These are phyloP conservation scores for Musa troglodytarum DNA, from an alignment of 176 grass and related monocot genomes.

Conservation along the genomic window DNA sequence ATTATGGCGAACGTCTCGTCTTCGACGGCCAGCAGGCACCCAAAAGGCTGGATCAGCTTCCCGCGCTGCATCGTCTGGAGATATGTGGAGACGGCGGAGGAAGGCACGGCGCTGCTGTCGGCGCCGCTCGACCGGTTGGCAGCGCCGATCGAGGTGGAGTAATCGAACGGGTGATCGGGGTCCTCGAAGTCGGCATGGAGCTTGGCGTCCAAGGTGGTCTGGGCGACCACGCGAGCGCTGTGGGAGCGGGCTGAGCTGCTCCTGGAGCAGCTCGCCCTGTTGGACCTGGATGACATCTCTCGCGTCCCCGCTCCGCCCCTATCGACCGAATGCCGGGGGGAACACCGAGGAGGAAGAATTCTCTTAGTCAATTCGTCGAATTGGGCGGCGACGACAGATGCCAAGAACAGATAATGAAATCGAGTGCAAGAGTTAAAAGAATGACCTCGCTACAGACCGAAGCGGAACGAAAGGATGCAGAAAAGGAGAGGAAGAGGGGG, in stretches of 20 bases:
- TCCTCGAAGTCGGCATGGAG: slow-evolving; percentile 83
- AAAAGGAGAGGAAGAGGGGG: neutral
- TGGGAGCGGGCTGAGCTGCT: neutral
- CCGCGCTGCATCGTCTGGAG: slow-evolving; percentile 72
- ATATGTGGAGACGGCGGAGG: slow-evolving; percentile 51
- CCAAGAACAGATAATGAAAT: neutral
- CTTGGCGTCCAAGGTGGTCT: slow-evolving; percentile 17
- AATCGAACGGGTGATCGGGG: slow-evolving; percentile 57
- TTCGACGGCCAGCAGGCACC: slow-evolving; percentile 73
- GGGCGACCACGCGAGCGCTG: slow-evolving; percentile 6
- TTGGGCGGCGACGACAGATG: neutral
- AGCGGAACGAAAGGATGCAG: neutral
- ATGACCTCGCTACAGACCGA: neutral
- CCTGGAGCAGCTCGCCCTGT: slow-evolving; percentile 7
- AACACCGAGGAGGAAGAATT: neutral
- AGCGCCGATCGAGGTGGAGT: slow-evolving; percentile 54
- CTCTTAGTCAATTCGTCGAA: neutral
- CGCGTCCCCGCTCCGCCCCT: neutral
- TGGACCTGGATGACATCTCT: neutral
- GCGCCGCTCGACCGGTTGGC: slow-evolving; percentile 8
- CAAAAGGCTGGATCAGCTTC: slow-evolving; percentile 79
- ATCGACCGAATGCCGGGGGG: neutral
- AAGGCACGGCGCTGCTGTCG: slow-evolving; percentile 7
- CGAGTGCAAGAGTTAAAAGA: neutral
- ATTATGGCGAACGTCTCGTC: slow-evolving; percentile 50